A percentile compares a stretch with the other conserved stretches of the same genome.
These are phyloP conservation scores for Scedosporium minutisporum DNA, from an alignment of 2,329 filamentous ascomycete genomes.

Conservation along the genomic window DNA sequence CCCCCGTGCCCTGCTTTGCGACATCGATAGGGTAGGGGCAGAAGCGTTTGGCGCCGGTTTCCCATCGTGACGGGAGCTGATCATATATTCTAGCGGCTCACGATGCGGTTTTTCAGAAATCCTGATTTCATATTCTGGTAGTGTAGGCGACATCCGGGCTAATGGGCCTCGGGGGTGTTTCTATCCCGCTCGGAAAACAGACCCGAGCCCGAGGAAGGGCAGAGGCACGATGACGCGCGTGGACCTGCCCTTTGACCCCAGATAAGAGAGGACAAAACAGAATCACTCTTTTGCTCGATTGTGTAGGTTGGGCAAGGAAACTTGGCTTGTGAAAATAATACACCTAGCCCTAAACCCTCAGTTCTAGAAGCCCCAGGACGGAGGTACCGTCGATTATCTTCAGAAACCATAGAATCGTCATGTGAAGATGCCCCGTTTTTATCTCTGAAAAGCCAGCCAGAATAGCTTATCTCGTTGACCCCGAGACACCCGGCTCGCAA, in stretches of 20 bases:
- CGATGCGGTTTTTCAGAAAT: not conserved
- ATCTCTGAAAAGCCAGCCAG: too few species aligned
- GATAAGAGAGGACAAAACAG: not conserved
- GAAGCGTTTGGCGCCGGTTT: too few species aligned
- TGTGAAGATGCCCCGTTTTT: too few species aligned
- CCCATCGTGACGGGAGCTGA: too few species aligned
- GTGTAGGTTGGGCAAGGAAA: not conserved
- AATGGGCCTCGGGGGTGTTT: not conserved
- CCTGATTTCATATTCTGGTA: not conserved
- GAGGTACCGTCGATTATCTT: too few species aligned
- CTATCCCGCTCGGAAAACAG: not conserved
- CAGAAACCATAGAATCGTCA: too few species aligned
- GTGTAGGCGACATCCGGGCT: not conserved
- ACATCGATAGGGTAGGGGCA: slow-evolving; percentile 1
- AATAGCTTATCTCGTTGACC: too few species aligned
- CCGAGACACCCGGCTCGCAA: too few species aligned
- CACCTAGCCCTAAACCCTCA: not conserved
- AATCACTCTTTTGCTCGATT: not conserved
- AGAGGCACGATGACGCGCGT: not conserved
- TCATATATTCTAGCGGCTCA: too few species aligned
- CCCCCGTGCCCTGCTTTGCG: slow-evolving; percentile 1
- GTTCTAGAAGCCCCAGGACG: too few species aligned
- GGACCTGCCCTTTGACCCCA: not conserved
- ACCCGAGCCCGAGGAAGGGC: not conserved
- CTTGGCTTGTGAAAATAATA: not conserved